These are phyloP conservation scores for Graphium sp. DNA, from an alignment of 2,329 filamentous ascomycete species.

Conservation along the genomic window DNA sequence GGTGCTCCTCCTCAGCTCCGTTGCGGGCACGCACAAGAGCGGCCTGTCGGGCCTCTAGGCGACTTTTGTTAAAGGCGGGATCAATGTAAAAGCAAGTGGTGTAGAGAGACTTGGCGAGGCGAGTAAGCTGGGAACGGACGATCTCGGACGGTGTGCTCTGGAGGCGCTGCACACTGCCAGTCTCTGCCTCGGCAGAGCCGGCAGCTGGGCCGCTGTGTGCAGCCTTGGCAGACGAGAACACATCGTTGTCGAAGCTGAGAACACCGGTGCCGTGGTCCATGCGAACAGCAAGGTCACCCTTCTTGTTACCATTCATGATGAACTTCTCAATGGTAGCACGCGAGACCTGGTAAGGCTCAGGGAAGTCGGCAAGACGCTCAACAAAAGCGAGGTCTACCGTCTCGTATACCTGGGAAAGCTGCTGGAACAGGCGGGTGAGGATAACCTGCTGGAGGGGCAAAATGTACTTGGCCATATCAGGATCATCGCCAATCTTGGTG, in stretches of 20 bases:
- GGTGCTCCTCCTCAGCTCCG: slow-evolving; percentile 84
- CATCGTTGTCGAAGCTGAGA: slow-evolving; percentile 92
- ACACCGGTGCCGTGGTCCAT: slow-evolving; percentile 92
- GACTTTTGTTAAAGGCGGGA: slow-evolving; percentile 68
- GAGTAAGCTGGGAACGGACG: slow-evolving; percentile 83
- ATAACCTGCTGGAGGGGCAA: slow-evolving; percentile 95
- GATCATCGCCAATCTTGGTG: slow-evolving; percentile 77
- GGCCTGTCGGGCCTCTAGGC: slow-evolving; percentile 60
- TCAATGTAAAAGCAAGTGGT: slow-evolving; percentile 95
- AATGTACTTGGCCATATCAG: slow-evolving; percentile 96
- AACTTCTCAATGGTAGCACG: slow-evolving; percentile 95
- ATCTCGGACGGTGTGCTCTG: slow-evolving; percentile 98
- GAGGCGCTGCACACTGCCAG: slow-evolving; percentile 75
- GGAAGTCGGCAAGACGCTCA: slow-evolving; percentile 85
- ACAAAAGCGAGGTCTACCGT: slow-evolving; percentile 92
- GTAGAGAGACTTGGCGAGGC: slow-evolving; percentile 79
- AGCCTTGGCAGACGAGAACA: slow-evolving; percentile 93
- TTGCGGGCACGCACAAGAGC: slow-evolving; percentile 69
- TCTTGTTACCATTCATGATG: slow-evolving; percentile 99
- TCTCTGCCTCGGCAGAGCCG: slow-evolving; percentile 76
- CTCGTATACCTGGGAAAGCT: slow-evolving; percentile 96
- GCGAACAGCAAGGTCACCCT: slow-evolving; percentile 90
- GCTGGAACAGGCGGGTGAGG: slow-evolving; percentile 93
- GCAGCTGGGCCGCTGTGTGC: slow-evolving; percentile 68
- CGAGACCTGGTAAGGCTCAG: slow-evolving; percentile 86